A percentile compares a stretch with the other conserved stretches of the same genome.
phyloP scores from a whole-genome alignment of 768 basidiomycete genomes.

The Suillus subaureus region DNA sequence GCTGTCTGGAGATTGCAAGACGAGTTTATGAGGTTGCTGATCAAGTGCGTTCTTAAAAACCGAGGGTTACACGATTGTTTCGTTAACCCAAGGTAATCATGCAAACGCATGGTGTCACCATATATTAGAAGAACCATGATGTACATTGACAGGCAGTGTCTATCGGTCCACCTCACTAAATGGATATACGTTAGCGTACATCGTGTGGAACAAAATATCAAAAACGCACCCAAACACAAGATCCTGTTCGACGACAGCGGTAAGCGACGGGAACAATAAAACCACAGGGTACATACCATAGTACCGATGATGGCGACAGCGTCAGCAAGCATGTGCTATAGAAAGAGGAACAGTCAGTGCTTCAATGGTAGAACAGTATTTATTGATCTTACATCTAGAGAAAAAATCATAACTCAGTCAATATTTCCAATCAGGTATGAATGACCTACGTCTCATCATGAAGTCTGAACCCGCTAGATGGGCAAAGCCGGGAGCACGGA shows the following conservation, averaged over 20 bases:
- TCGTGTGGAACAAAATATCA: background rate
- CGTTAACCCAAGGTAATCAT: background rate
- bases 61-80: background rate
- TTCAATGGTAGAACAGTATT: background rate
- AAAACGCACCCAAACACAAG: constrained; percentile 88
- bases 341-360: constrained; percentile 18
- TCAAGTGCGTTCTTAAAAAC: background rate
- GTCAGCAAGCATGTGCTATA: constrained; percentile 87
- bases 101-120: background rate
- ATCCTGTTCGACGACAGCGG: constrained; percentile 48
- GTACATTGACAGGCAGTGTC: constrained; percentile 16
- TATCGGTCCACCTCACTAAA: constrained; percentile 36
- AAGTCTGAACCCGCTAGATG: constrained; percentile 96
- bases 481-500: constrained; percentile 94
- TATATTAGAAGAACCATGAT: background rate
- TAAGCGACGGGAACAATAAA: constrained; percentile 12
- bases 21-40: background rate
- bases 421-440: constrained; percentile 10
- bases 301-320: constrained; percentile 98
- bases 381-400: constrained; percentile 38
- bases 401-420: constrained; percentile 14
- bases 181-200: background rate
- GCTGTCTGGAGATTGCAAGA: background rate
- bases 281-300: constrained; percentile 61
- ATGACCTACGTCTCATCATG: constrained; percentile 88